Base-by-base conservation (phyloP, 2,329 filamentous ascomycete species). In the Trichoderma harzianum region DNA sequence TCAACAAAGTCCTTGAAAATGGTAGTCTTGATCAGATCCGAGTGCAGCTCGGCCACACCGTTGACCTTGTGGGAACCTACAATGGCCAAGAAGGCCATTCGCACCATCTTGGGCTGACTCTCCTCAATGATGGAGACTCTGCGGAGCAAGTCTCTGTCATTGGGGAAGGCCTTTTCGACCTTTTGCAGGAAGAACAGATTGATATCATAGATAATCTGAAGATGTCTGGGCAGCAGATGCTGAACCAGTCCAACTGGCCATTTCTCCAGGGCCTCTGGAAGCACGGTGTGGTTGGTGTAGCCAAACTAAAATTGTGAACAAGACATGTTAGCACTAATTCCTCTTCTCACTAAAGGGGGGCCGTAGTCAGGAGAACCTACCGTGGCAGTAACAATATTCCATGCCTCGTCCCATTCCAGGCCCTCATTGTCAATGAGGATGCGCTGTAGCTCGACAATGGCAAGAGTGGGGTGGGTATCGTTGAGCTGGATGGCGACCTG, bases 31-130 rank as follows among this genome's bases (percentile, higher is more conserved):
- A 99, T 97, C 72, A 99, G 87, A 80, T 99, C 96, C 0, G 96
- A 99, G 84, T 99, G 96, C 75, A 99, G 85, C 84, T 99, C 96
- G 39, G 96, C 96, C 43, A 99, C 96, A 81, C 96, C 96, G 77
- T 99, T 99, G 85, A 99, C 95, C 86, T 98, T 99, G 89, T 98
- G 96, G 43, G 96, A 98, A 62, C 96, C 96, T 77, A 99, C 94
- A 79, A 98, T 92, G 74, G 96, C 96, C 66, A 99, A 85, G 82
- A 89, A 96, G 2, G 96, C 96, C 96, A 99, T 99, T 80, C 95
- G 92, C 73, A 99, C 91, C 93, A 98, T 97, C 89, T 98, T 97
- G 57, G 95, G 93, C 80, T 97, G 92, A 6, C 93, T 94, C 82
- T 99, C 96, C 82, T 99, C 96, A 72, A 99, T 97, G 78, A 99